A percentile compares a stretch with the other conserved stretches of the same genome.
These are phyloP conservation scores for Alternaria triticina DNA, from an alignment of 2,329 filamentous ascomycete species.

Conservation along the genomic window DNA sequence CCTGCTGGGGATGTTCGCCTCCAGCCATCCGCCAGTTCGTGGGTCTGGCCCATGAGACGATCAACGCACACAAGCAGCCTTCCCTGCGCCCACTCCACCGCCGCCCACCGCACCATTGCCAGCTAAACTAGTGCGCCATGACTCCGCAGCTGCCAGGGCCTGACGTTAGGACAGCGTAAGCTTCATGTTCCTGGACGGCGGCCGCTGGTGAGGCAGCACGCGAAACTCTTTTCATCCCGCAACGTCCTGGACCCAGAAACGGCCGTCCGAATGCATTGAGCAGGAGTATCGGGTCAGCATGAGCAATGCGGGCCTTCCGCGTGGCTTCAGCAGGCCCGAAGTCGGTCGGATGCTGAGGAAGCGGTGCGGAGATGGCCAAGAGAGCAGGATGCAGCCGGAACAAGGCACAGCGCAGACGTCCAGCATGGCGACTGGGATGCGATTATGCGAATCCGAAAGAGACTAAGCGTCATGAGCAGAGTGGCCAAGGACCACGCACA, in stretches of 20 bases:
- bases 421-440: slow-evolving; percentile 35
- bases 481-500: slow-evolving; percentile 10
- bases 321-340: slow-evolving; percentile 21
- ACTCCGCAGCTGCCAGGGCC: slow-evolving; percentile 23
- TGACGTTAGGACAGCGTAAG: slow-evolving; percentile 28
- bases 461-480: slow-evolving; percentile 24
- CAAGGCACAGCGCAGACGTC: slow-evolving; percentile 20
- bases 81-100: slow-evolving; percentile 17
- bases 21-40: slow-evolving; percentile 35
- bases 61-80: slow-evolving; percentile 31
- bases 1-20: slow-evolving; percentile 38
- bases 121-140: slow-evolving; percentile 27
- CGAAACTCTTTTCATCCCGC: slow-evolving; percentile 24
- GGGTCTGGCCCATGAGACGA: slow-evolving; percentile 48
- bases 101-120: slow-evolving; percentile 34
- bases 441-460: slow-evolving; percentile 18
- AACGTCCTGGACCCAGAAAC: slow-evolving; percentile 21
- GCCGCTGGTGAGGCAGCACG: slow-evolving; percentile 28
- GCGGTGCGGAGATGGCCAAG: slow-evolving; percentile 31
- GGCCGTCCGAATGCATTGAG: slow-evolving; percentile 14
- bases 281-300: slow-evolving; percentile 2
- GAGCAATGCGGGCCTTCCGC: slow-evolving; percentile 12
- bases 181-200: slow-evolving; percentile 41
- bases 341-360: slow-evolving; percentile 23
- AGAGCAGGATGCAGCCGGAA: slow-evolving; percentile 22